Percentiles rank a stretch among this genome's conserved stretches.
Conservation (phyloP, 768 basidiomycete genomes). For the Termitomyces sp. region DNA sequence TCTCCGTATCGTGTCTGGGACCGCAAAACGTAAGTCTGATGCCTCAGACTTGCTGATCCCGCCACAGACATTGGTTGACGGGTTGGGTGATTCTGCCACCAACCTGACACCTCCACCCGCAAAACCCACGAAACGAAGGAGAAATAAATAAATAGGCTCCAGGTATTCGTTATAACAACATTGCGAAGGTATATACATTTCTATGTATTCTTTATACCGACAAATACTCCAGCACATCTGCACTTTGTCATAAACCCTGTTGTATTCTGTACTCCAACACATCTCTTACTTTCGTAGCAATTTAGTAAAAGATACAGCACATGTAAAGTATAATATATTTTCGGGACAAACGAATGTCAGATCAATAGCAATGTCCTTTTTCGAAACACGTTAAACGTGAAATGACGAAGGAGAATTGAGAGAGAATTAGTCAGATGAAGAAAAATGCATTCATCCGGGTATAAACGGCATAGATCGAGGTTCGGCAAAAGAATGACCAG, state of each 20-base stretch:
- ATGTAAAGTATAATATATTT: slow-evolving; percentile 17
- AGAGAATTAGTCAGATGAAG: not conserved
- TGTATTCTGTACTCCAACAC: not conserved
- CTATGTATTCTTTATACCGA: not conserved
- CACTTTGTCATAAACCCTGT: not conserved
- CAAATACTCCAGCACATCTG: not conserved
- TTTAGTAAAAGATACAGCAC: slow-evolving; percentile 5
- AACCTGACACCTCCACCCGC: not conserved
- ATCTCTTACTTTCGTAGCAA: not conserved
- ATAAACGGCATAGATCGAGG: not conserved
- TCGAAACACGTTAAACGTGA: not conserved
- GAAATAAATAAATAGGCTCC: slow-evolving; percentile 12
- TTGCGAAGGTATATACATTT: not conserved
- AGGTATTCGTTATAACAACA: not conserved
- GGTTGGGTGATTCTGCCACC: not conserved
- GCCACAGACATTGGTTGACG: not conserved
- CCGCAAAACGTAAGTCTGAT: slow-evolving; percentile 14
- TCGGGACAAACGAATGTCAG: slow-evolving; percentile 2
- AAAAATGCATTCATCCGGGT: not conserved
- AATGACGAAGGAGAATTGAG: not conserved
- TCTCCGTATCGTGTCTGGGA: slow-evolving; percentile 1
- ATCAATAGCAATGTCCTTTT: not conserved
- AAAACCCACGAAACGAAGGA: slow-evolving; percentile 14
- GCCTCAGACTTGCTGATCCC: slow-evolving; percentile 9
- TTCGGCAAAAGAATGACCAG: not conserved